These are phyloP conservation scores for Salvia splendens DNA, from an alignment of 257 asterid genomes.

Conservation along the genomic window DNA sequence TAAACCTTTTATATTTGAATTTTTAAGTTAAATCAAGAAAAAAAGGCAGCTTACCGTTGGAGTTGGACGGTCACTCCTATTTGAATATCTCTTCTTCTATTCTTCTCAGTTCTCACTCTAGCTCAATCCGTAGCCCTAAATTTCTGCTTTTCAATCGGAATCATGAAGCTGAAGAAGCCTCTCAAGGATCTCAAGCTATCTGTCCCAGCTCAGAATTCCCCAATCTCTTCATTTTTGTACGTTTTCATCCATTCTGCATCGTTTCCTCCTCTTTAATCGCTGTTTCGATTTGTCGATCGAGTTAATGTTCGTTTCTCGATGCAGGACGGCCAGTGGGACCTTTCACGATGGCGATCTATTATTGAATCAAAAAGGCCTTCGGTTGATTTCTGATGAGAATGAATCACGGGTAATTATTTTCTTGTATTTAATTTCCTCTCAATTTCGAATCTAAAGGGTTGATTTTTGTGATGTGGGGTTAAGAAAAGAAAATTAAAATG, in stretches of 20 bases:
- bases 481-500: not conserved
- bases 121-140: constrained; percentile 32
- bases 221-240: constrained; percentile 79
- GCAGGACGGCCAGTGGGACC: constrained; percentile 95
- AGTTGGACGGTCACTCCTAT: constrained; percentile 39
- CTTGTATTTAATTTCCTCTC: not conserved
- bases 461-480: not conserved
- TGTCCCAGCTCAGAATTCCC: constrained; percentile 75
- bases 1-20: too few relatives aligned
- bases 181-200: constrained; percentile 86
- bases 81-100: constrained; percentile 34
- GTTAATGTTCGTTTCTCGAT: constrained; percentile 28
- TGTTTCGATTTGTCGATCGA: not conserved
- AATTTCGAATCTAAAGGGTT: not conserved
- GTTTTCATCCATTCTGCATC: constrained; percentile 34
- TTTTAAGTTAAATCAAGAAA: too few relatives aligned
- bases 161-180: constrained; percentile 85
- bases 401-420: constrained; percentile 54
- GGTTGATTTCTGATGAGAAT: constrained; percentile 67
- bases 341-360: constrained; percentile 90
- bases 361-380: constrained; percentile 80
- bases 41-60: constrained; percentile 26
- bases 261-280: not conserved
- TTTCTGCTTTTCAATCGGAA: constrained; percentile 16
- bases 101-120: not conserved